Conservation (phyloP, 1,139 yeast species). For the Hyphopichia burtonii region DNA sequence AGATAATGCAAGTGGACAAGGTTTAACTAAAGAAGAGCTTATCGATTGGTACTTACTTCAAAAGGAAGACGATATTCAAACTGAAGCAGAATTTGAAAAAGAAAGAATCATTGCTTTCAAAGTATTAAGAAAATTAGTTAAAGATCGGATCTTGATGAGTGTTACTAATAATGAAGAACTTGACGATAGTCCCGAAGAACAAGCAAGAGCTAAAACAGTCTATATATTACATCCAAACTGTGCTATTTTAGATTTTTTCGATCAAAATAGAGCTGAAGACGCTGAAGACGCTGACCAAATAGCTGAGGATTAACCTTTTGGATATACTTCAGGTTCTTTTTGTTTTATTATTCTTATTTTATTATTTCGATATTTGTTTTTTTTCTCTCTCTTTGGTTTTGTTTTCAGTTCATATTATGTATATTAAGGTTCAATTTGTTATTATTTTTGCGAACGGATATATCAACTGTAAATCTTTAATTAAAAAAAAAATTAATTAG, state of each 20-base stretch:
- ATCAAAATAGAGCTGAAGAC: conserved; percentile 25
- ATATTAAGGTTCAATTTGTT: too few species aligned
- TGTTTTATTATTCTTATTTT: too few species aligned
- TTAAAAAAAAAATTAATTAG: too few species aligned
- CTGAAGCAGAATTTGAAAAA: conserved; percentile 68
- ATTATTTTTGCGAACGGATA: too few species aligned
- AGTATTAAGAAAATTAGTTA: conserved; percentile 80
- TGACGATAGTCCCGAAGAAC: conserved; percentile 27
- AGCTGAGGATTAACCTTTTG: neutral
- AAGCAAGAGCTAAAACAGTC: conserved; percentile 28
- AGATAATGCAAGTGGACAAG: conserved; percentile 54
- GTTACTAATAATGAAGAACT: conserved; percentile 55
- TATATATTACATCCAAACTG: conserved; percentile 91
- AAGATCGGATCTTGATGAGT: conserved; percentile 82
- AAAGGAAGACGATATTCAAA: conserved; percentile 66
- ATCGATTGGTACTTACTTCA: conserved; percentile 80
- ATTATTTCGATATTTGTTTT: too few species aligned
- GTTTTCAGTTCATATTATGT: neutral
- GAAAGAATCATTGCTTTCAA: conserved; percentile 75
- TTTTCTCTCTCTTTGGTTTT: neutral
- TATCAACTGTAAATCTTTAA: too few species aligned
- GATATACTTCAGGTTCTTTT: neutral
- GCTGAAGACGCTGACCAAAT: conserved; percentile 15
- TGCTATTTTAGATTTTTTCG: conserved; percentile 64
- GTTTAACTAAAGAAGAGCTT: conserved; percentile 68